A percentile compares a stretch with the other conserved stretches of the same genome.
These are phyloP conservation scores for Fusarium sp. DNA, from an alignment of 2,329 filamentous ascomycete species.

Conservation along the genomic window DNA sequence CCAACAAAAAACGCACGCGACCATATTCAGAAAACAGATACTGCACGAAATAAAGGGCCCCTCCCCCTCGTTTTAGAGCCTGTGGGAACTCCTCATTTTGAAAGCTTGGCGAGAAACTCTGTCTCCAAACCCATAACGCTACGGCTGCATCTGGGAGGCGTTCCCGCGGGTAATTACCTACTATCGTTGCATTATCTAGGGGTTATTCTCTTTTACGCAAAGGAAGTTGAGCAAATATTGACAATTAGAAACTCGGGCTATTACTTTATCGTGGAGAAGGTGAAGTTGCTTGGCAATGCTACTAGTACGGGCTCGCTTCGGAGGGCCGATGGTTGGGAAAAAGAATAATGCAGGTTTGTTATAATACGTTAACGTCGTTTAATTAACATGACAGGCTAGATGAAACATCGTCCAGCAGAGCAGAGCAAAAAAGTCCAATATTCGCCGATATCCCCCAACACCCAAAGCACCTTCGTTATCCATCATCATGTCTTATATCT, in stretches of 20 bases:
- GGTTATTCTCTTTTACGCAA: neutral
- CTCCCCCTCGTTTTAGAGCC: slow-evolving; percentile 24
- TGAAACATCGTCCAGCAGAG: slow-evolving; percentile 14
- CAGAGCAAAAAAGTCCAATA: slow-evolving; percentile 13
- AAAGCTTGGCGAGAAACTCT: slow-evolving; percentile 29
- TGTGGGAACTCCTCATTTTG: slow-evolving; percentile 1
- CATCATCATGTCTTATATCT: slow-evolving; percentile 23
- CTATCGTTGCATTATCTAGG: neutral
- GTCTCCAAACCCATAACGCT: neutral
- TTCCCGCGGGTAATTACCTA: slow-evolving; percentile 3
- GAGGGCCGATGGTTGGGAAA: neutral
- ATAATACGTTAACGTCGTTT: slow-evolving; percentile 14
- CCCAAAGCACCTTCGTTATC: slow-evolving; percentile 14
- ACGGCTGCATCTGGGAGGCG: slow-evolving; percentile 11
- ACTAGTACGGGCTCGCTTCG: neutral
- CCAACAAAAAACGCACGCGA: slow-evolving; percentile 23
- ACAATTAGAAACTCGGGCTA: slow-evolving; percentile 19
- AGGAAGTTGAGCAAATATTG: slow-evolving; percentile 8
- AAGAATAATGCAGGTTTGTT: neutral
- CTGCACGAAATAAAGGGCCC: slow-evolving; percentile 16
- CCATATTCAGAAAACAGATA: slow-evolving; percentile 25
- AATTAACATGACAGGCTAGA: slow-evolving; percentile 19
- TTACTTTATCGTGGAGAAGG: slow-evolving; percentile 13
- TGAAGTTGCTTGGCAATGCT: neutral
- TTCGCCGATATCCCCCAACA: slow-evolving; percentile 32